Base-by-base conservation (phyloP, 495 filamentous ascomycete genomes). In the Lasiosphaeriaceae sp. region DNA sequence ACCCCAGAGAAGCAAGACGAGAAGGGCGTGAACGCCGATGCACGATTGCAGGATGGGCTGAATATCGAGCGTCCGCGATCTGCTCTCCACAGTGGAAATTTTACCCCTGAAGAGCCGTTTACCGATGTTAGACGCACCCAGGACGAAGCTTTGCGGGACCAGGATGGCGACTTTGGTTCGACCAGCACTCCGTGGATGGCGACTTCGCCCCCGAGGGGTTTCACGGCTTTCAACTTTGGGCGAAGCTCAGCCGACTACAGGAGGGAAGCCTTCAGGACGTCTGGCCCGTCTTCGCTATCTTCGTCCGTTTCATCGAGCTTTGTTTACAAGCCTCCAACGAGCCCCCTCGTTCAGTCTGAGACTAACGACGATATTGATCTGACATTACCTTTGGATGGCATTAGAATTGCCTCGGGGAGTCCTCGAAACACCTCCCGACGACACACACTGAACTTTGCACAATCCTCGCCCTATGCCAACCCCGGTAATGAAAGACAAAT, bases 71-170 rank as follows among this genome's bases (percentile, higher is more conserved):
- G 92, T 52, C 92, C 92, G 47, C 77, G 86, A 47, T 97, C 92
- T 11, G 91, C 92, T 39, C 77, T 97, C 46, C 92, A 97, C 66
- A 87, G 87, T 37, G 92, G 92, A 22, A 88, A 97, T 68, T 97
- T 97, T 62, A 87, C 86, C 17, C 81, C 86, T 53, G 80, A 84
- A 31, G 74, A 75, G 54, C 53, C 71, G 54, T 62, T 59, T 21
- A 46, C 55, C 6, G 39, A 43, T 9, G 3, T 24, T 16, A 47
- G n/a, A 21, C 41, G 29, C 8, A 31, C 12, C 6, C 47, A 48
- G 6, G 54, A 56, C 17, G 35, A 19, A 17, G 7, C n/a, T 20
- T 21, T 3, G 22, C 35, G 11, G 6, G 49, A 41, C n/a, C 39
- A 47, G 26, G 34, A 44, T 7, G 26, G 31, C 23, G 29, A 34